Evolutionary conservation across 345 rosid species (phyloP).

Genomic region (Boechera retrofracta): DNA sequence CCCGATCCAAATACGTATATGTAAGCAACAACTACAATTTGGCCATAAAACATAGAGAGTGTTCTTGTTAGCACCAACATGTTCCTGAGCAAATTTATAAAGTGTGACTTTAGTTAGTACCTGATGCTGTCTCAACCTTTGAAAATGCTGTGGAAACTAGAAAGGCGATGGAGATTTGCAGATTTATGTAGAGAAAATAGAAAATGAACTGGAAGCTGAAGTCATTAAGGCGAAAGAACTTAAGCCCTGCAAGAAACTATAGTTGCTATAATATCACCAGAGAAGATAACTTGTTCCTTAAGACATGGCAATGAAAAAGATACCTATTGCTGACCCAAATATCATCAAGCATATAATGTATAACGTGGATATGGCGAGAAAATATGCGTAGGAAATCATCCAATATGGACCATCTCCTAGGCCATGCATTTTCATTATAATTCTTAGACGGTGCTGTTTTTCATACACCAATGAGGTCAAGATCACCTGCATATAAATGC

Average conservation of each 20-base stretch:
- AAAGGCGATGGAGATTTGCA: constrained; percentile 84
- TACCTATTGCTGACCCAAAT: constrained; percentile 74
- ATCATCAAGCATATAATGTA: constrained; percentile 73
- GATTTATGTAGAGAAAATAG: constrained; percentile 72
- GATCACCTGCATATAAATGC: constrained; percentile 49
- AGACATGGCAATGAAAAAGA: constrained; percentile 4
- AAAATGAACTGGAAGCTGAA: constrained; percentile 73
- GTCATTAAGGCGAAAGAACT: constrained; percentile 74
- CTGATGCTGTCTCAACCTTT: constrained; percentile 82
- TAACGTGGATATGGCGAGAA: constrained; percentile 62
- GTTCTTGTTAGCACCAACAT: constrained; percentile 1
- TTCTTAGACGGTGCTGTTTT: constrained; percentile 75
- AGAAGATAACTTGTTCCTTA: background rate
- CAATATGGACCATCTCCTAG: constrained; percentile 96
- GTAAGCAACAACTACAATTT: constrained; percentile 65
- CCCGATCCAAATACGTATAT: constrained; percentile 82
- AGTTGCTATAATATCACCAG: too few relatives aligned
- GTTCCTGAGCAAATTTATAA: background rate
- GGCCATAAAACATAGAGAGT: background rate
- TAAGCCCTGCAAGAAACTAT: constrained; percentile 65
- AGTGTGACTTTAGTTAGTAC: constrained; percentile 45
- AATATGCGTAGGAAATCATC: constrained; percentile 88
- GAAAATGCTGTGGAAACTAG: constrained; percentile 71
- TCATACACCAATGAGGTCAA: constrained; percentile 76
- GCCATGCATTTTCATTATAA: constrained; percentile 98